Evolutionary conservation across 176 grass and related monocot genomes (phyloP).

Genomic region (barley (Hordeum vulgare)): MorexV3_pseudomolecules_assembly NC_058522.1:431156453-431156952

Average conservation of each 20-base stretch:
- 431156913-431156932: neutral
- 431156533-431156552: conserved; percentile 48
- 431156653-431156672: conserved; percentile 33
- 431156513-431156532: conserved; percentile 74
- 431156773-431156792: conserved; percentile 39
- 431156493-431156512: conserved; percentile 84
- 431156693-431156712: conserved; percentile 58
- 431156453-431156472: conserved; percentile 42
- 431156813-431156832: conserved; percentile 24
- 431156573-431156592: neutral
- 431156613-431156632: conserved; percentile 91
- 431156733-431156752: conserved; percentile 57
- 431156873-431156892: neutral
- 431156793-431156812: conserved; percentile 41
- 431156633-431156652: conserved; percentile 49
- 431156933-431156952: neutral
- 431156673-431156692: conserved; percentile 57
- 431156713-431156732: conserved; percentile 39
- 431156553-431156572: neutral
- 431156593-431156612: neutral
- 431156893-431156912: neutral
- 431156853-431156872: neutral
- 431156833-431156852: neutral
- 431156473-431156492: conserved; percentile 77
- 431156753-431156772: conserved; percentile 55